Percentiles rank a stretch among this genome's conserved stretches.
phyloP scores from a whole-genome alignment of 2,329 filamentous ascomycete species.

The Colletotrichum sp. region DNA sequence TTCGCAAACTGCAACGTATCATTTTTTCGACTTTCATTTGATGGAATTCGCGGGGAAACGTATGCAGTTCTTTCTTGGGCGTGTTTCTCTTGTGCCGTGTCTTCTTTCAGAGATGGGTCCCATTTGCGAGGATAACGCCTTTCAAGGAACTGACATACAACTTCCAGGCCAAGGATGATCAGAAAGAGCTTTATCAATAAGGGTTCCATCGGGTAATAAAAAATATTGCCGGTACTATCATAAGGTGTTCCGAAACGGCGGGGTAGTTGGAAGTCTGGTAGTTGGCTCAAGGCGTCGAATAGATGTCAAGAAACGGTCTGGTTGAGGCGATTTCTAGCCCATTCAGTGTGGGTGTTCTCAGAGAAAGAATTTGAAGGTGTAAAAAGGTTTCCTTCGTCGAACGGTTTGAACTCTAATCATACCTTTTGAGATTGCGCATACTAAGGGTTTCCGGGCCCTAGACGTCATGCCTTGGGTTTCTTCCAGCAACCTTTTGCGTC shows the following conservation, averaged over 20 bases:
- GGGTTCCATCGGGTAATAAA: not conserved
- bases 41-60: not conserved
- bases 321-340: not conserved
- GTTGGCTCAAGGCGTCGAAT: not conserved
- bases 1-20: not conserved
- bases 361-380: not conserved
- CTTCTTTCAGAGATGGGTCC: not conserved
- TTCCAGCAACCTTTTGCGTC: not conserved
- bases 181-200: not conserved
- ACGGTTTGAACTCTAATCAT: not conserved
- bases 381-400: not conserved
- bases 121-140: no score
- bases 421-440: not conserved
- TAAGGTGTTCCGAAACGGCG: not conserved
- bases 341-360: not conserved
- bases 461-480: not conserved
- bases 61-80: not conserved
- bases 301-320: not conserved
- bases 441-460: not conserved
- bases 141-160: no score
- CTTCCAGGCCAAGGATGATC: not conserved
- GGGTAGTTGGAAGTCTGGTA: not conserved
- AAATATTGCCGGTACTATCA: not conserved
- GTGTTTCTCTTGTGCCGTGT: not conserved
- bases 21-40: not conserved